These are phyloP conservation scores for Penicillium sp. DNA, from an alignment of 2,329 filamentous ascomycete genomes.

Conservation along the genomic window DNA sequence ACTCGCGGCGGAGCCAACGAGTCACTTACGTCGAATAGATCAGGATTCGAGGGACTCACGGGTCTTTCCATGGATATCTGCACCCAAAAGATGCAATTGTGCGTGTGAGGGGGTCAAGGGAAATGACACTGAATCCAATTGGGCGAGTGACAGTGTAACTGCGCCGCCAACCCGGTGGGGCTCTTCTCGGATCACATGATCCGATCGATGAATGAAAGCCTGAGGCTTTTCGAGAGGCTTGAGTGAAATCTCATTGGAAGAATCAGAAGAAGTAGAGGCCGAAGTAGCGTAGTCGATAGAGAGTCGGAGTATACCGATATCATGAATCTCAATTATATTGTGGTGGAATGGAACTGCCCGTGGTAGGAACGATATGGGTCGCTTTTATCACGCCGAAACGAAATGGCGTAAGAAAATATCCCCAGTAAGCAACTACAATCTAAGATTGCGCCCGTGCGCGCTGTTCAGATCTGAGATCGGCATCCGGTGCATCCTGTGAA, in stretches of 20 bases:
- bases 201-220: background rate
- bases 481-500: background rate
- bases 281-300: no score
- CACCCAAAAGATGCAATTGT: background rate
- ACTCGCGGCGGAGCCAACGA: conserved; percentile 56
- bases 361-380: background rate
- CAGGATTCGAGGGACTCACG: conserved; percentile 24
- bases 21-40: conserved; percentile 49
- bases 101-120: no score
- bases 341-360: background rate
- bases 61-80: conserved; percentile 14
- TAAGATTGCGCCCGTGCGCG: conserved; percentile 8
- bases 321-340: no score
- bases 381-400: background rate
- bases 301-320: no score
- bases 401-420: no score
- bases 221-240: background rate
- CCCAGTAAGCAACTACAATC: no score
- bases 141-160: background rate
- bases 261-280: no score
- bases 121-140: background rate
- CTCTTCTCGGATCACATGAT: background rate
- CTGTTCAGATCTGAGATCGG: conserved; percentile 4
- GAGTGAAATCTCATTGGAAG: no score
- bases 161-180: background rate